Evolutionary conservation across 345 rosid genomes (phyloP).

Genomic region (Raphanus sativus): DNA sequence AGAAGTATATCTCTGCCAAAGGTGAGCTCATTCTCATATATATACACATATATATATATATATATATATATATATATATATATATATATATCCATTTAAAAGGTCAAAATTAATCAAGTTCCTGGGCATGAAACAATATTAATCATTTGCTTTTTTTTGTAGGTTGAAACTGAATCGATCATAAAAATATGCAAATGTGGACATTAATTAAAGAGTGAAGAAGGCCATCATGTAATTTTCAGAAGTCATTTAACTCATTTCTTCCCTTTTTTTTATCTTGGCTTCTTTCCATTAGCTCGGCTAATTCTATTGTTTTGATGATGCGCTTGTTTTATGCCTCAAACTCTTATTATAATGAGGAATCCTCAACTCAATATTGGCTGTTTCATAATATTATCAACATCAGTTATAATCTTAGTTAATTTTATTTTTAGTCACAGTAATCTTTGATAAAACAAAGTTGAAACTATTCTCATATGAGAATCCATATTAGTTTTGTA

Average conservation of each 20-base stretch:
- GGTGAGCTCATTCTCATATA: constrained; percentile 39
- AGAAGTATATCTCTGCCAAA: constrained; percentile 54
- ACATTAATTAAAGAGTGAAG: not conserved
- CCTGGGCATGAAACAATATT: not conserved
- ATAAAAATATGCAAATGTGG: not conserved
- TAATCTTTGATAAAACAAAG: not conserved
- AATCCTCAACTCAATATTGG: not conserved
- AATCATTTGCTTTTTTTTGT: not conserved
- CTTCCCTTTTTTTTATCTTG: not conserved
- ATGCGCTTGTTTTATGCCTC: not conserved
- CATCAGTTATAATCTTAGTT: not conserved
- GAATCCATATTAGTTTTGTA: not conserved
- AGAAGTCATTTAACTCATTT: not conserved
- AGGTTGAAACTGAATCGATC: not conserved
- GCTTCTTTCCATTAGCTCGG: not conserved
- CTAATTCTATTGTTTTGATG: not conserved
- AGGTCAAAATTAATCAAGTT: not conserved
- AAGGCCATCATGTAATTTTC: not conserved
- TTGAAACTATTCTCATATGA: not conserved
- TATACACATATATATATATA: no score
- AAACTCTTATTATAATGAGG: not conserved
- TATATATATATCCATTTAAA: not conserved
- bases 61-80: no score
- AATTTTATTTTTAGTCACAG: not conserved
- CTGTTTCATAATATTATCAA: not conserved